Evolutionary conservation across 2,329 filamentous ascomycete species (phyloP).

Genomic region (Metarhizium guizhouense): DNA sequence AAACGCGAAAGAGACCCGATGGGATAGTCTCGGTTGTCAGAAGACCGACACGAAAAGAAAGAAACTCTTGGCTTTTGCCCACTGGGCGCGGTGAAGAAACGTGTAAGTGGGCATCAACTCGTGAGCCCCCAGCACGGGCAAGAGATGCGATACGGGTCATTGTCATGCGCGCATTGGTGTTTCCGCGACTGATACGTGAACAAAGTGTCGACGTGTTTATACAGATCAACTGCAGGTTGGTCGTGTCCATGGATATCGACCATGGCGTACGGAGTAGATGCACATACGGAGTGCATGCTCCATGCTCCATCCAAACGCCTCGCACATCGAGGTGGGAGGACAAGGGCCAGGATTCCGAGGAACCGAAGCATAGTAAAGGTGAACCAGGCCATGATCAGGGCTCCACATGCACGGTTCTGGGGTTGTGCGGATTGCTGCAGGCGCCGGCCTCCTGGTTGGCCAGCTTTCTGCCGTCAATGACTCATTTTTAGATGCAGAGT

Average conservation of each 20-base stretch:
- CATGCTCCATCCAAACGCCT: too few relatives aligned
- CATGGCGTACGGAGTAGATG: background rate
- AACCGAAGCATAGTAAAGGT: background rate
- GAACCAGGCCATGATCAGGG: background rate
- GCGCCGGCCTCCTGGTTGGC: constrained; percentile 21
- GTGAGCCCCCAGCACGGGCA: background rate
- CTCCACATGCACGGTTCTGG: constrained; percentile 11
- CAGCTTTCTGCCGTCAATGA: constrained; percentile 15
- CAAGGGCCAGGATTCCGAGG: background rate
- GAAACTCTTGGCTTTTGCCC: background rate
- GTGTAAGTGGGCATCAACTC: constrained; percentile 1
- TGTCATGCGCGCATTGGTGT: background rate
- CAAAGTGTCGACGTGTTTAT: background rate
- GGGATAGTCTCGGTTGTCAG: too few relatives aligned
- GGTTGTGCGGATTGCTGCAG: constrained; percentile 20
- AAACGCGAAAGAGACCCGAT: constrained; percentile 3
- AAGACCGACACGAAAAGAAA: too few relatives aligned
- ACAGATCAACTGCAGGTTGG: background rate
- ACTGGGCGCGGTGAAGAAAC: background rate
- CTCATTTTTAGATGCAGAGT: constrained; percentile 22
- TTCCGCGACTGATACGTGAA: background rate
- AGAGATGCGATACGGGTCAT: background rate
- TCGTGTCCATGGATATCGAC: background rate
- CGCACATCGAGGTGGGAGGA: background rate
- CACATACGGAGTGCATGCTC: too few relatives aligned